Evolutionary conservation across 257 asterid species (phyloP), one percentile per base, ranked within the genome.

Genomic region (Nicotiana noctiflora): DNA sequence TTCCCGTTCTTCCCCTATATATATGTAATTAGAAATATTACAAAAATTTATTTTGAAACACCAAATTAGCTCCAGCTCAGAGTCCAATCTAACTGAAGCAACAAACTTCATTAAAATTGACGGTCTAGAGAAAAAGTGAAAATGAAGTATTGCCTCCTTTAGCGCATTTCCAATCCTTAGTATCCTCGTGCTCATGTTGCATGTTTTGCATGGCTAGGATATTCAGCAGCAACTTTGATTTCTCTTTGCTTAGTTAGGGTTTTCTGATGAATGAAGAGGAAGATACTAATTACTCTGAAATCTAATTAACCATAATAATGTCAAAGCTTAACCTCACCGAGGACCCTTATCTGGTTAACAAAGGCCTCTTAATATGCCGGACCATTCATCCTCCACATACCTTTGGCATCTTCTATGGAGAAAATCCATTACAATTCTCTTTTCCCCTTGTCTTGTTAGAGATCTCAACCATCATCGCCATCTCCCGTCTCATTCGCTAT

Each of bases 331-430:
- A 67, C 72, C 18, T 67, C 59, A 25, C 75, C n/a, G 57, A 68
- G 37, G 27, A 49, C 27, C 34, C 25, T 17, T 13, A 72, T 7
- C 29, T 76, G 74, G 25, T 49, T 31, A 37, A 52, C 10, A 13
- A 81, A 9, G 84, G 60, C 7, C 37, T 81, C 10, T 15, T 82
- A 52, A 61, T 89, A 81, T 95, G 99, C 46, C 67, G 85, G 15
- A 3, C 9, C 17, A 62, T 75, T 44, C 86, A 68, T 68, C 32
- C 76, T 68, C 56, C 76, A 7, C 92, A 87, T 56, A 64, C 91
- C 74, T 85, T 85, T n/a, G 97, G 99, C n/a, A 27, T 92, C 62
- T 95, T 92, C 89, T 90, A 90, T 68, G 98, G 99, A 60, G 77
- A 91, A 34, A 90, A 89, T 84, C 99, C 98, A 0, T 29, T 93